Evolutionary conservation across 306 rosid species (phyloP).

Genomic region (Cucurbita argyrosperma): DNA sequence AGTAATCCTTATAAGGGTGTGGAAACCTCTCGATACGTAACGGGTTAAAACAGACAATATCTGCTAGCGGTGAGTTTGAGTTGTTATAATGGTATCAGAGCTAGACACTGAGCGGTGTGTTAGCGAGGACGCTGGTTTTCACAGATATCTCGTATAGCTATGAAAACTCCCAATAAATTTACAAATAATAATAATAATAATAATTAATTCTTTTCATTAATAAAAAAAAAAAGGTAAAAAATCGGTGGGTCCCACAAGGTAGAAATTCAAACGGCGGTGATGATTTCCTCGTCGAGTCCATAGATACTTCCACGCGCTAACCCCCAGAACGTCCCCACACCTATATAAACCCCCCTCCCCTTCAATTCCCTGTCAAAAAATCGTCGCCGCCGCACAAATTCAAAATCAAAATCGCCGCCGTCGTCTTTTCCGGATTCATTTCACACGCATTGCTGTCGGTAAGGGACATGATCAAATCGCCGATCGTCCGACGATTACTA

Average conservation of each 20-base stretch:
- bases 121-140: no score
- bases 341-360: neutral
- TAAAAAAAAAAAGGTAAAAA: neutral
- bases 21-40: no score
- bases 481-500: neutral
- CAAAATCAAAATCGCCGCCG: neutral
- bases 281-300: neutral
- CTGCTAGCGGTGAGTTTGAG: no score
- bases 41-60: no score
- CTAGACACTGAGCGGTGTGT: no score
- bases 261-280: neutral
- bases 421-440: neutral
- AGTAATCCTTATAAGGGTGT: no score
- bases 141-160: no score
- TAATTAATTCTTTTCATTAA: no score
- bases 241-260: neutral
- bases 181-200: no score
- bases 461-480: constrained; percentile 19
- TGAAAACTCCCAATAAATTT: no score
- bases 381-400: neutral
- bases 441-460: neutral
- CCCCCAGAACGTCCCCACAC: neutral
- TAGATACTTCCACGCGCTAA: neutral
- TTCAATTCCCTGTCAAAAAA: neutral
- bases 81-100: no score